Conservation (phyloP, 768 basidiomycete genomes). For the Psilocybe subaeruginosa region DNA sequence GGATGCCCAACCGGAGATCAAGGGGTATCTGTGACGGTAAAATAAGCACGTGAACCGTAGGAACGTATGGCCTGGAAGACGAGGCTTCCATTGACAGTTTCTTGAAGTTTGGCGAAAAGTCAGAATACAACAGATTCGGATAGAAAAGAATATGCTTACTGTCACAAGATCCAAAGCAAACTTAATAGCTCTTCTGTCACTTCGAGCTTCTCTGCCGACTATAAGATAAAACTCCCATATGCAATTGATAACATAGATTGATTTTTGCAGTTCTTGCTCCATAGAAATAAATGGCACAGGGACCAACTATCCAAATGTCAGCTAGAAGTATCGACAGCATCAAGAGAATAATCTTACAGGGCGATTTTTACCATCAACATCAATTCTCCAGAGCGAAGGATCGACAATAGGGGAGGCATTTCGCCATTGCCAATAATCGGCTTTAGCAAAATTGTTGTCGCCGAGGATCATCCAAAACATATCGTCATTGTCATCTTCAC, state of each 20-base stretch:
- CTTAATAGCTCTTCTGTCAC: slow-evolving; percentile 58
- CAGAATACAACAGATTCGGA: not conserved
- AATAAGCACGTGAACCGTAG: slow-evolving; percentile 73
- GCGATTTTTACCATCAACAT: slow-evolving; percentile 33
- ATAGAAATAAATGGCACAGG: slow-evolving; percentile 46
- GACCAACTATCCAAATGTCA: slow-evolving; percentile 43
- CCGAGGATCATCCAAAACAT: slow-evolving; percentile 90
- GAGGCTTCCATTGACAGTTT: slow-evolving; percentile 56
- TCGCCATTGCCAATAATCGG: slow-evolving; percentile 86
- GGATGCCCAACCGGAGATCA: slow-evolving; percentile 68
- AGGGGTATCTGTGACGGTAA: slow-evolving; percentile 75
- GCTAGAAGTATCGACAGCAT: not conserved
- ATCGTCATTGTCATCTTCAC: slow-evolving; percentile 67
- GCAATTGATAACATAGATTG: slow-evolving; percentile 73
- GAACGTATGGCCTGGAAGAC: slow-evolving; percentile 62
- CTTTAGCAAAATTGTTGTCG: slow-evolving; percentile 73
- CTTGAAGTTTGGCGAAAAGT: slow-evolving; percentile 33
- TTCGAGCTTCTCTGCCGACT: slow-evolving; percentile 69
- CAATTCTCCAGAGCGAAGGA: slow-evolving; percentile 66
- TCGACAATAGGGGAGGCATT: slow-evolving; percentile 36
- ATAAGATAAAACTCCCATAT: slow-evolving; percentile 81
- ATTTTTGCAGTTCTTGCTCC: slow-evolving; percentile 39
- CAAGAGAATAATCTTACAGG: slow-evolving; percentile 39
- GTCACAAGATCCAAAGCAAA: slow-evolving; percentile 60
- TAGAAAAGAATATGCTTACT: slow-evolving; percentile 37